Conservation (phyloP, 1,284 basidiomycete genomes). For the Ustilago cynodontis region DNA sequence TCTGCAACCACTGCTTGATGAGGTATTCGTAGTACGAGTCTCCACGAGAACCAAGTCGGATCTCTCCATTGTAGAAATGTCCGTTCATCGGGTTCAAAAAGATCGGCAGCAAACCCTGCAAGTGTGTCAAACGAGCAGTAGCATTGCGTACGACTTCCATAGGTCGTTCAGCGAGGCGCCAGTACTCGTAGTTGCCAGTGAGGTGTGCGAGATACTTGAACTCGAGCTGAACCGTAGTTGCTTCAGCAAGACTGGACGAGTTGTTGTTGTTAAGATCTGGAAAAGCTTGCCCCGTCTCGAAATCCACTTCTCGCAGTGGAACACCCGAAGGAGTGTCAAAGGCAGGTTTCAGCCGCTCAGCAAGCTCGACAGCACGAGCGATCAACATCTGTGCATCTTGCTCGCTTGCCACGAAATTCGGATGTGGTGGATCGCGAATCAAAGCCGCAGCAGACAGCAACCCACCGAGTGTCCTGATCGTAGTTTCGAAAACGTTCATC, state of each 20-base stretch:
- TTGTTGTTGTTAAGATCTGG: constrained; percentile 78
- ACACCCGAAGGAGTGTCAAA: constrained; percentile 81
- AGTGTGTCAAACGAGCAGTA: constrained; percentile 64
- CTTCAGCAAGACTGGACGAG: constrained; percentile 79
- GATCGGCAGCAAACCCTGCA: constrained; percentile 84
- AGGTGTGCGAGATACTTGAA: constrained; percentile 87
- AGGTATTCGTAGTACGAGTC: constrained; percentile 97
- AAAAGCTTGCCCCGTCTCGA: constrained; percentile 77
- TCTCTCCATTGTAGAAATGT: constrained; percentile 79
- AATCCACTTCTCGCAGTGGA: constrained; percentile 83
- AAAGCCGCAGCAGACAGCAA: constrained; percentile 78
- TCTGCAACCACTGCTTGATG: constrained; percentile 73
- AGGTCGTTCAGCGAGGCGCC: constrained; percentile 79
- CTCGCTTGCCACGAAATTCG: constrained; percentile 39
- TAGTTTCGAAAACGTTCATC: constrained; percentile 93
- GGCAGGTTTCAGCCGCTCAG: constrained; percentile 83
- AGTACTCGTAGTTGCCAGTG: constrained; percentile 82
- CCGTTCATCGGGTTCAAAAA: constrained; percentile 80
- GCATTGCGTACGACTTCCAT: constrained; percentile 59
- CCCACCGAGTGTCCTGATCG: constrained; percentile 84
- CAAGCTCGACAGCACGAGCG: constrained; percentile 76
- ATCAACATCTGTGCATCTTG: constrained; percentile 63
- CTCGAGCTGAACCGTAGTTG: constrained; percentile 67
- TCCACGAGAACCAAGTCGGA: constrained; percentile 89
- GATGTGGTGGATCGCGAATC: constrained; percentile 54